Evolutionary conservation across 768 basidiomycete species (phyloP), one percentile per base, ranked within the genome.

Genomic region (Mycena belliarum): DNA sequence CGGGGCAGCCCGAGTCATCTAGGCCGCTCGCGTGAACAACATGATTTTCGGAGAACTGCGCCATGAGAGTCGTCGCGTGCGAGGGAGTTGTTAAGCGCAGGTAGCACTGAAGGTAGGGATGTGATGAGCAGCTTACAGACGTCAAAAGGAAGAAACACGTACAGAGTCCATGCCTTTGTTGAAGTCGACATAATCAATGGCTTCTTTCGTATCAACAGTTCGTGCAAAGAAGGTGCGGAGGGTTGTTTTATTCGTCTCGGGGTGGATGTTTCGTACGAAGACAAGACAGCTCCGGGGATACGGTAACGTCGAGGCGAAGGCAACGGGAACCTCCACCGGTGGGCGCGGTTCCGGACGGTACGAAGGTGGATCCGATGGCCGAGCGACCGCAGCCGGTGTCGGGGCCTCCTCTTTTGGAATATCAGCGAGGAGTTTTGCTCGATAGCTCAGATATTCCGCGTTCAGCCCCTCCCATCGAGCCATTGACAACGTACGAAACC

Each of bases 231-330:
- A 68, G 3, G 75, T 69, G 41, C 84, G 86, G 16, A 94, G 75
- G 0, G 88, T 87, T 0, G 92, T 93, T 70, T 92, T 93, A 68
- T 92, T 94, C 25, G 91, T 90, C 55, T 85, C 83, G 3, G 82
- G 75, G 57, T 92, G 87, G 9, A 93, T 66, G 67, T 90, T 80
- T 41, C 85, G 84, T 7, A 84, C 81, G 66, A 88, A 89, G 28
- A 90, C 76, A 9, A 94, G 82, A 55, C 89, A 90, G 26, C 80
- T 76, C 5, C 70, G 73, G 0, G 91, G 92, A 65, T 80, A 91
- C 2, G 78, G 70, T 12, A 6, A 63, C 56, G 4, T 46, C 42
- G 46, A 66, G 63, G 37, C 62, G 2, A 44, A 37, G 8, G 56
- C 7, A 24, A 40, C 44, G 11, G 28, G n/a, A 12, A 43, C 38